Conservation (phyloP, 208 protist species). For the Wallacemonas rigidus region DNA sequence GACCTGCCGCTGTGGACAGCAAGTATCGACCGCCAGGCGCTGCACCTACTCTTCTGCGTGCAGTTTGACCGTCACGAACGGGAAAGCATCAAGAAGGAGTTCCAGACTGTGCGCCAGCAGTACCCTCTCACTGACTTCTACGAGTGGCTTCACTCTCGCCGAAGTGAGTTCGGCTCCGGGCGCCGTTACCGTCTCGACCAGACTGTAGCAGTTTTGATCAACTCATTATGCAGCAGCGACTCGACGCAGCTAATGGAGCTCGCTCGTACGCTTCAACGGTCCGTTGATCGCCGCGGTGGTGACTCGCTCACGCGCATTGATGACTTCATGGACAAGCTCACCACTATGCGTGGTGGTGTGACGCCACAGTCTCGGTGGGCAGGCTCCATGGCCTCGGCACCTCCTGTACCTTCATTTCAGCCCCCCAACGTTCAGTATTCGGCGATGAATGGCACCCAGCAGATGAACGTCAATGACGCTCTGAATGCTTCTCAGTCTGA, state of each 20-base stretch:
- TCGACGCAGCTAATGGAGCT: constrained; percentile 34
- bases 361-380: constrained; percentile 8
- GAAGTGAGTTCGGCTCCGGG: constrained; percentile 69
- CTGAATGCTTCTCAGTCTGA: not conserved
- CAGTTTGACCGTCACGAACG: constrained; percentile 55
- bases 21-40: constrained; percentile 56
- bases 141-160: constrained; percentile 42
- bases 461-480: constrained; percentile 2
- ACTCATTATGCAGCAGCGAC: constrained; percentile 39
- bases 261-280: constrained; percentile 44
- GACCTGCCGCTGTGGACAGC: constrained; percentile 67
- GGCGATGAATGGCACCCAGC: constrained; percentile 7
- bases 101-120: constrained; percentile 40
- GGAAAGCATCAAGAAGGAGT: constrained; percentile 55
- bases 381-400: not conserved
- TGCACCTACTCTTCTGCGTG: constrained; percentile 67
- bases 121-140: constrained; percentile 70
- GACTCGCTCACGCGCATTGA: constrained; percentile 51
- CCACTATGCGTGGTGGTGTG: constrained; percentile 1
- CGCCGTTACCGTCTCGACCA: constrained; percentile 38
- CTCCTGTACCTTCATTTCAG: constrained; percentile 3
- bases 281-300: constrained; percentile 23
- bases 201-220: constrained; percentile 36
- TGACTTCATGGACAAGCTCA: constrained; percentile 56
- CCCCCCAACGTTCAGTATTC: constrained; percentile 3